A percentile compares a stretch with the other conserved stretches of the same genome.
Evolutionary conservation across 2,329 filamentous ascomycete genomes (phyloP).

Genomic region (Microsporum ferrugineum): DNA sequence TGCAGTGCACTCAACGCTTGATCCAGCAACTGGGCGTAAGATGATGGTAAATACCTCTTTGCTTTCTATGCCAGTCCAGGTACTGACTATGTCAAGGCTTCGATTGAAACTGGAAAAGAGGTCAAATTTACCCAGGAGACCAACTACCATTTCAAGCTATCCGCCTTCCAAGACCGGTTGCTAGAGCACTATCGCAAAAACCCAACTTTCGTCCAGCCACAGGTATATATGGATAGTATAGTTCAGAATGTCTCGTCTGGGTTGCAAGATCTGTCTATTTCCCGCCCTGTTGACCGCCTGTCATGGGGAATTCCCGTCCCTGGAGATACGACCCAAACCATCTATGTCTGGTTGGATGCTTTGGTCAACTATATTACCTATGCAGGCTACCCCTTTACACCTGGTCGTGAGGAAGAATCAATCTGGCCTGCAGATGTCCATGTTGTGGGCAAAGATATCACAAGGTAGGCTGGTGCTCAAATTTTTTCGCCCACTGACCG

Average conservation of each 20-base stretch:
- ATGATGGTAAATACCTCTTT: conserved; percentile 50
- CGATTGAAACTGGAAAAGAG: conserved; percentile 75
- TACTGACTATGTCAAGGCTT: conserved; percentile 37
- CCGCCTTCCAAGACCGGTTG: conserved; percentile 65
- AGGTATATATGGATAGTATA: conserved; percentile 63
- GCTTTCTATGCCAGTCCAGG: background rate
- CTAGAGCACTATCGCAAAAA: conserved; percentile 70
- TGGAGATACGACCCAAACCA: conserved; percentile 71
- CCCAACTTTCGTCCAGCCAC: conserved; percentile 64
- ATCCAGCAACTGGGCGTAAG: conserved; percentile 70
- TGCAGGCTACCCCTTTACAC: conserved; percentile 66
- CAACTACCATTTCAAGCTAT: conserved; percentile 92
- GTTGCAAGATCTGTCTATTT: conserved; percentile 79
- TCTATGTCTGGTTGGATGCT: conserved; percentile 97
- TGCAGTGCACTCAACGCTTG: conserved; percentile 59
- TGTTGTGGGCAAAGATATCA: conserved; percentile 90
- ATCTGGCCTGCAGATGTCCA: conserved; percentile 90
- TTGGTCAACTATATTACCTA: conserved; percentile 88
- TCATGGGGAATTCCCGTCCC: conserved; percentile 86
- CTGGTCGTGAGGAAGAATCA: conserved; percentile 48
- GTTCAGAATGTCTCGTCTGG: conserved; percentile 63
- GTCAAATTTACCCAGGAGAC: conserved; percentile 90
- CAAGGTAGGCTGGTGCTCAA: conserved; percentile 43
- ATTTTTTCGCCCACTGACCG: background rate
- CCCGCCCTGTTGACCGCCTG: conserved; percentile 64